Evolutionary conservation across 1,139 yeast species (phyloP).

Genomic region (Debaryomycetaceae sp.): DNA sequence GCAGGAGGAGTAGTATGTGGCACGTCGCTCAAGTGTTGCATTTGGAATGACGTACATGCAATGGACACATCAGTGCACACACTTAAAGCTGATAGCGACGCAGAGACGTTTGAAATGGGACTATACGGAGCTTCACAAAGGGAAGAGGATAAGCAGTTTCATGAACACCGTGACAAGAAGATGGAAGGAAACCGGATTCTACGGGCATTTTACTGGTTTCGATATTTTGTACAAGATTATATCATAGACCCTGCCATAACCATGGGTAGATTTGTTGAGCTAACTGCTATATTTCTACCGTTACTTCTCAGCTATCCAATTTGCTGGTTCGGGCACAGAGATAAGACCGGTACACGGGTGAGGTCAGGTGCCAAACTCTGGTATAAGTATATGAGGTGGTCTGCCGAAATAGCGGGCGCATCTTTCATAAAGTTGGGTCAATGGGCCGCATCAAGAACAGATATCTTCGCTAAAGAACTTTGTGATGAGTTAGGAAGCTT

Average conservation of each 20-base stretch:
- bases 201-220: slow-evolving; percentile 31
- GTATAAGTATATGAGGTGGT: slow-evolving; percentile 63
- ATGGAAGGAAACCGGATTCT: slow-evolving; percentile 21
- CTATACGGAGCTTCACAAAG: slow-evolving; percentile 58
- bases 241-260: slow-evolving; percentile 69
- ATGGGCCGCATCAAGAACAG: slow-evolving; percentile 99
- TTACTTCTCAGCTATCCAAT: slow-evolving; percentile 64
- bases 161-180: slow-evolving; percentile 20
- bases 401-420: slow-evolving; percentile 88
- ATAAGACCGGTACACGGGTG: slow-evolving; percentile 29
- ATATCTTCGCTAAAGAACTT: slow-evolving; percentile 76
- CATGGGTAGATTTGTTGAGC: slow-evolving; percentile 62
- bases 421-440: slow-evolving; percentile 94
- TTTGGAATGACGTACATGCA: slow-evolving; percentile 32
- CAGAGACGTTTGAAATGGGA: slow-evolving; percentile 70
- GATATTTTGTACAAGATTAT: slow-evolving; percentile 48
- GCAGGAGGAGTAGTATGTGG: neutral
- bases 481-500: slow-evolving; percentile 74
- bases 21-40: neutral
- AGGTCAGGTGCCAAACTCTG: slow-evolving; percentile 66
- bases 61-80: slow-evolving; percentile 34
- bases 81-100: slow-evolving; percentile 39
- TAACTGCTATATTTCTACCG: slow-evolving; percentile 68
- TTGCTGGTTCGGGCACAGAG: slow-evolving; percentile 54
- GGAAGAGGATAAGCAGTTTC: slow-evolving; percentile 36